Evolutionary conservation across 257 asterid genomes (phyloP), one percentile per base, ranked within the genome.

Genomic region (Nicotiana knightiana): DNA sequence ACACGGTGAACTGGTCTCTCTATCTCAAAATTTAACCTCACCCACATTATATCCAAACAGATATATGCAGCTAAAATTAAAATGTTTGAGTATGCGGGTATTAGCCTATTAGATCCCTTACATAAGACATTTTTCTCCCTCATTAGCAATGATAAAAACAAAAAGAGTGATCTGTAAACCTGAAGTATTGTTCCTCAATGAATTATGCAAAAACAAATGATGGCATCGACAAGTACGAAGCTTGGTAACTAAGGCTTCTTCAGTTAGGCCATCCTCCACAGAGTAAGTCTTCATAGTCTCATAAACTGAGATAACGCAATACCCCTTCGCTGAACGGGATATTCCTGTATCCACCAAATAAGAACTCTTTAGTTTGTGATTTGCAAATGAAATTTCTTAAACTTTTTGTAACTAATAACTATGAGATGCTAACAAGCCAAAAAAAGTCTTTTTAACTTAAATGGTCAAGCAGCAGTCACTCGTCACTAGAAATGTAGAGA

Each of bases 201-300:
- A 96, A 35, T 92, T 81, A 87, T 96, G 97, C 87, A 96, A 88
- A 85, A 92, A 90, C 87, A 96, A 85, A 89, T 94, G 97, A 88
- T 94, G 98, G 83, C 90, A 93, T 63, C 89, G 97, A 79, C 93
- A 90, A 83, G 97, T 94, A 79, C 98, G 97, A 67, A 96, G 93
- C 85, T 96, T 96, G 77, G 98, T 90, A 79, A 96, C 99, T 82
- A 94, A 67, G 77, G 99, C 97, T 87, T 96, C 98, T 91, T 96
- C 99, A 21, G 98, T 96, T 65, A 96, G 95, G 81, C 96, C 92
- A 87, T 96, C 99, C 89, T 93, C 98, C 21, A 80, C 90, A 70
- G 94, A 96, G 90, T 88, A 96, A 37, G 97, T 96, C 89, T 96
- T 96, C 97, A 93, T 96, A 59, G 99, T 92, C 87, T 96, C 99